A percentile compares a stretch with the other conserved stretches of the same genome.
Evolutionary conservation across 441 rosid genomes (phyloP).

Genomic region (Daphne laureola): DNA sequence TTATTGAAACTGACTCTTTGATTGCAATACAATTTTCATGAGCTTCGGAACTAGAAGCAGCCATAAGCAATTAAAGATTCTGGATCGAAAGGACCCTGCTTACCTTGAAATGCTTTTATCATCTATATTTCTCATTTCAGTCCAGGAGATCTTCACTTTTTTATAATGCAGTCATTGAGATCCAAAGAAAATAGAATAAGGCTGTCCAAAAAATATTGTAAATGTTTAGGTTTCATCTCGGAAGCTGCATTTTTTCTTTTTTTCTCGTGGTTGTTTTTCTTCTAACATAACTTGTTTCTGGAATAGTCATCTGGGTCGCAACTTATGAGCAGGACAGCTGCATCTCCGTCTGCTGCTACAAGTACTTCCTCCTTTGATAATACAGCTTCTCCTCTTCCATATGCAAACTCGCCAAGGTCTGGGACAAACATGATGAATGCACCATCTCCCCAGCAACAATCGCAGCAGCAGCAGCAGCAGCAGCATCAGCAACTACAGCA

Average conservation of each 20-base stretch:
- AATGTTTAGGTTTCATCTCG: background rate
- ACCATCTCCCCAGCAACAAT: conserved; percentile 87
- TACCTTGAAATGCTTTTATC: too few species aligned
- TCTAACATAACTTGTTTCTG: conserved; percentile 14
- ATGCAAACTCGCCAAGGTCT: conserved; percentile 92
- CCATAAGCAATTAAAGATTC: too few species aligned
- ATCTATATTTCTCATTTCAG: too few species aligned
- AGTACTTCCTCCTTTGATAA: conserved; percentile 60
- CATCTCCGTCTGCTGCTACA: conserved; percentile 71
- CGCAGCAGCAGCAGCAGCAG: conserved; percentile 61
- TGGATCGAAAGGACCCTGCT: too few species aligned
- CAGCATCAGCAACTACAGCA: conserved; percentile 67
- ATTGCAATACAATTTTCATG: too few species aligned
- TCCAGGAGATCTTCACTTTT: background rate
- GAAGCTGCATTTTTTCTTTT: conserved; percentile 6
- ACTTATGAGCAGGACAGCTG: conserved; percentile 76
- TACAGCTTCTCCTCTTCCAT: conserved; percentile 76
- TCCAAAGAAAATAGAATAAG: background rate
- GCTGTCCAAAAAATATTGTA: background rate
- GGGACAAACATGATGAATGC: conserved; percentile 67
- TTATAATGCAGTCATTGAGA: conserved; percentile 7
- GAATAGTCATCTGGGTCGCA: conserved; percentile 60
- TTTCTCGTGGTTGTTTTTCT: background rate
- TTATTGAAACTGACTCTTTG: too few species aligned
- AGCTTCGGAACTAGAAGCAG: too few species aligned